Conservation (phyloP, 495 filamentous ascomycete genomes). For the Parachaetomium inaequale region DNA sequence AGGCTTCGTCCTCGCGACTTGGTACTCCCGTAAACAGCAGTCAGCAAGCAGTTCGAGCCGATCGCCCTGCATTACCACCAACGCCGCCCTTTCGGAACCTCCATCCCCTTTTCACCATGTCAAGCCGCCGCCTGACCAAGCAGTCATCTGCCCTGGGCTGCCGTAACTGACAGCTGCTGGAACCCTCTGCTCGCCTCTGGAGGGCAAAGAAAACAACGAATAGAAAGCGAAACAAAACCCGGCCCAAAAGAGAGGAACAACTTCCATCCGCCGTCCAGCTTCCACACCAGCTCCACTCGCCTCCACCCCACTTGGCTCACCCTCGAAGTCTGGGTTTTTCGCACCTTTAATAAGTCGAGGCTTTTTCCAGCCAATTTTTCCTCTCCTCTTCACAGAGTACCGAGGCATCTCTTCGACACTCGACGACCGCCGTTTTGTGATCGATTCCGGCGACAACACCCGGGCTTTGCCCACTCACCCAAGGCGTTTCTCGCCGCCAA, state of each 20-base stretch:
- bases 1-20: not conserved
- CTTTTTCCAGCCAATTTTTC: constrained; percentile 13
- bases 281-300: constrained; percentile 14
- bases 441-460: constrained; percentile 20
- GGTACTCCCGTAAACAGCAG: constrained; percentile 2
- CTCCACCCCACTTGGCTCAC: constrained; percentile 18
- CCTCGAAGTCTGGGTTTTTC: constrained; percentile 17
- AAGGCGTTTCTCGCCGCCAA: constrained; percentile 35
- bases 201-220: not conserved
- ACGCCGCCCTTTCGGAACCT: not conserved
- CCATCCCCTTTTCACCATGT: constrained; percentile 15
- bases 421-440: constrained; percentile 29
- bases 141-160: constrained; percentile 22
- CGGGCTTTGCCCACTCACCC: constrained; percentile 31
- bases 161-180: constrained; percentile 17
- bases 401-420: constrained; percentile 12
- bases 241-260: constrained; percentile 6
- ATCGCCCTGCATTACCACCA: not conserved
- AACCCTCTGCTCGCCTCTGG: not conserved
- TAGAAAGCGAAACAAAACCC: not conserved
- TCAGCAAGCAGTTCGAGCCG: not conserved
- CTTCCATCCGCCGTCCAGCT: constrained; percentile 10
- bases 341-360: constrained; percentile 7
- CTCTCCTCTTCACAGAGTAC: constrained; percentile 10
- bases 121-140: constrained; percentile 18